Percentiles rank a stretch among this genome's conserved stretches.
phyloP scores from a whole-genome alignment of 2,329 filamentous ascomycete genomes.

The Amylocarpus encephaloides region DNA sequence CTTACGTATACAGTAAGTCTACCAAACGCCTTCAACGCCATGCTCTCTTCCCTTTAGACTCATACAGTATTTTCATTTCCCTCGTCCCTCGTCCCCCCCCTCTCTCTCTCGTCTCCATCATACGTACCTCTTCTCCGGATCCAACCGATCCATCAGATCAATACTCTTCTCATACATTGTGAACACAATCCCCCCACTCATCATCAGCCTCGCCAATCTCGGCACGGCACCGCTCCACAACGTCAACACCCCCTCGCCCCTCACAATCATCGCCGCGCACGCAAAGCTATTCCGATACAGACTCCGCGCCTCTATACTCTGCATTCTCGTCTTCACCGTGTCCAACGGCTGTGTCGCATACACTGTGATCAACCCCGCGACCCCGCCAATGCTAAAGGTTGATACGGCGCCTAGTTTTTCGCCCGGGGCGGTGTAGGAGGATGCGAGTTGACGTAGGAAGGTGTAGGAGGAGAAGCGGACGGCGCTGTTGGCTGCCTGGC shows the following conservation, averaged over 20 bases:
- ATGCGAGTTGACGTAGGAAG: conserved; percentile 80
- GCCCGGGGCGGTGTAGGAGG: conserved; percentile 85
- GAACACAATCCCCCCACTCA: conserved; percentile 96
- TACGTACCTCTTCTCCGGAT: conserved; percentile 80
- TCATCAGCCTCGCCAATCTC: conserved; percentile 71
- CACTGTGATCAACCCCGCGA: conserved; percentile 88
- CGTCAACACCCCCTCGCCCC: conserved; percentile 80
- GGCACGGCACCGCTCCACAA: conserved; percentile 94
- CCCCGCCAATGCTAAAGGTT: conserved; percentile 85
- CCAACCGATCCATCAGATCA: conserved; percentile 71
- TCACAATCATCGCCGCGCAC: conserved; percentile 78
- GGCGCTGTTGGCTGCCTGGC: conserved; percentile 91
- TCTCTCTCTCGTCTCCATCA: conserved; percentile 35
- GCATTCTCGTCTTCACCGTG: conserved; percentile 96
- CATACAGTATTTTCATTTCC: background rate
- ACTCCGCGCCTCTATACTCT: conserved; percentile 78
- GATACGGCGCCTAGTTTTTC: conserved; percentile 85
- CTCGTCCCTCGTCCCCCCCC: too few species aligned
- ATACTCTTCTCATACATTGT: conserved; percentile 98
- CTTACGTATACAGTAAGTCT: too few species aligned
- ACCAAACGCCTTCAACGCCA: conserved; percentile 13
- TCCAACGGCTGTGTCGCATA: conserved; percentile 72
- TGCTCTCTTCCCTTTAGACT: conserved; percentile 3
- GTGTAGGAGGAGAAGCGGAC: conserved; percentile 89
- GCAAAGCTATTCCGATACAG: conserved; percentile 83